phyloP scores from a whole-genome alignment of 192 early-diverging fungal species.

The Bifiguratus adelaidae region DNA sequence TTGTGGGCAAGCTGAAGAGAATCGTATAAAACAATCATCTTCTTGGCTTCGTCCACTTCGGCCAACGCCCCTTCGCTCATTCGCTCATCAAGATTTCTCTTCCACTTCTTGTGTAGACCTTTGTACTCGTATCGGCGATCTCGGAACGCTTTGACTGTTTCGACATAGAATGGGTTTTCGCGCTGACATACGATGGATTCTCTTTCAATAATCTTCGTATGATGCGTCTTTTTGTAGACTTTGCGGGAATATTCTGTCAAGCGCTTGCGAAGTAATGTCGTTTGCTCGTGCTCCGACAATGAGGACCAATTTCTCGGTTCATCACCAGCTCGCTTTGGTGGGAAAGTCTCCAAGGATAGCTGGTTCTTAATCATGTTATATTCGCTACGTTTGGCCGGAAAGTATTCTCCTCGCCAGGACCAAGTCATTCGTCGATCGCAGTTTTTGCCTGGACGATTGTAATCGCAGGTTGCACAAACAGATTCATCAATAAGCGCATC shows the following conservation, averaged over 20 bases:
- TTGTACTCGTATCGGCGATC: conserved; percentile 99
- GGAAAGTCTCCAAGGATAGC: conserved; percentile 73
- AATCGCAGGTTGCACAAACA: conserved; percentile 88
- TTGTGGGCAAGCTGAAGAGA: conserved; percentile 98
- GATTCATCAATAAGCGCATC: conserved; percentile 89
- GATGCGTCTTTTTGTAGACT: conserved; percentile 75
- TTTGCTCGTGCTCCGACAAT: conserved; percentile 55
- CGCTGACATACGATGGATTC: conserved; percentile 93
- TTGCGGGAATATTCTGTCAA: conserved; percentile 79
- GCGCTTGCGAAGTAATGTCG: conserved; percentile 62
- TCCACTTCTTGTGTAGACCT: conserved; percentile 84
- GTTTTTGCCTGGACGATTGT: conserved; percentile 72
- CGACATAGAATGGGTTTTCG: conserved; percentile 96
- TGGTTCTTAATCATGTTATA: conserved; percentile 85
- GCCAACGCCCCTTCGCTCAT: conserved; percentile 46
- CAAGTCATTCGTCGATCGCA: conserved; percentile 94
- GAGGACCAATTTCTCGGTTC: conserved; percentile 53
- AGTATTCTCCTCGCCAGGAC: conserved; percentile 97
- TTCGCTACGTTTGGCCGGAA: conserved; percentile 81
- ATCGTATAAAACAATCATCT: conserved; percentile 92
- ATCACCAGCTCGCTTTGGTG: conserved; percentile 41
- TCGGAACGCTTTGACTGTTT: conserved; percentile 93
- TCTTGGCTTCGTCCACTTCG: conserved; percentile 72
- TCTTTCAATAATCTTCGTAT: conserved; percentile 71
- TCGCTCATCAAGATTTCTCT: conserved; percentile 72